Base-by-base conservation (phyloP, 2,329 filamentous ascomycete species). In the Teratosphaeria gauchensis region DNA sequence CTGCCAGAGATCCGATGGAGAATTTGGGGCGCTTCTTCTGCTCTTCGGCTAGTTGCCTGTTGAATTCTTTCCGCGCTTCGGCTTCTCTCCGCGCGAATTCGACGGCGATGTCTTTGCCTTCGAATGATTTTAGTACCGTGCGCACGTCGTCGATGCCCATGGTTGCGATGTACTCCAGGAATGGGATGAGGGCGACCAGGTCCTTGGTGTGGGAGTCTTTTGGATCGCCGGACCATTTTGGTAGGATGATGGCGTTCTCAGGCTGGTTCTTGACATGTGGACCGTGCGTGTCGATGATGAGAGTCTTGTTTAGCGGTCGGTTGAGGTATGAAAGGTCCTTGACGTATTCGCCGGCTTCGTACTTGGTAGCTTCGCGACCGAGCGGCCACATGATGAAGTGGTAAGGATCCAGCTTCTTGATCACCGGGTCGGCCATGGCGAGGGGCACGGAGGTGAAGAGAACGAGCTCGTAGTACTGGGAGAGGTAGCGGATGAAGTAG, bases 301-400 rank as follows among this genome's bases (percentile, higher is more conserved):
- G 90, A 54, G 95, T 90, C 77, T 97, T 97, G 65, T 89, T 94
- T 35, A 96, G 82, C 70, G 96, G 91, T 60, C 94, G 89, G 79
- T 99, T 99, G 54, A 99, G 84, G 76, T 96, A 97, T 2, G 91
- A 91, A n/a, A 99, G 84, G 72, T 99, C 94, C 90, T 99, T 99
- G 76, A 99, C 84, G 69, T 97, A 92, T 76, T 96, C 89, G 64
- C 94, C 94, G 64, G 95, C 88, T 76, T 96, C 88, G 73, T 96
- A 99, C 69, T 92, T 89, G 61, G 94, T 97, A n/a, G 92, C 94
- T 75, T 99, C 94, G 58, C 94, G 84, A 80, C 90, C 97, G 54
- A 99, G 79, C 1, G 92, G 91, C 88, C 91, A 97, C 77, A 92
- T 88, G 73, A 97, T 91, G 73, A 97, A 90, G 68, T 88, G 89